Evolutionary conservation across 129 eudicot species (phyloP).

Genomic region (Ambrosia artemisiifolia): DNA sequence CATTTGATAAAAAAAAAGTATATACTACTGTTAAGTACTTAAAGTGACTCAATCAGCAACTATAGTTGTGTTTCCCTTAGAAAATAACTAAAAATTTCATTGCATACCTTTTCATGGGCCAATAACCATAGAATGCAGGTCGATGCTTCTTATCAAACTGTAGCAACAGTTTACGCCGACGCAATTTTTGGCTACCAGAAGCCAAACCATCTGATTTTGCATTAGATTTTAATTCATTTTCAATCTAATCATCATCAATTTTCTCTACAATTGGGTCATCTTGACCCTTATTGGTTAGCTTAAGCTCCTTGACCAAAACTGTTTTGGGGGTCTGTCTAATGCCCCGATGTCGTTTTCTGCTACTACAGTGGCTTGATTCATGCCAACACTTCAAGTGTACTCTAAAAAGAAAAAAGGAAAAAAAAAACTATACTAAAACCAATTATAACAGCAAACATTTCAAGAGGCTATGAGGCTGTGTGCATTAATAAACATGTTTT

Average conservation of each 20-base stretch:
- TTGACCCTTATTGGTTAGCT: conserved; percentile 59
- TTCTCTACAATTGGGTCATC: conserved; percentile 43
- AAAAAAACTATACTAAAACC: conserved; percentile 6
- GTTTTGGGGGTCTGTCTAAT: conserved; percentile 73
- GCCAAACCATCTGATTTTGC: conserved; percentile 26
- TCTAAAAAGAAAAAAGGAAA: too few species aligned
- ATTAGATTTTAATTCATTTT: conserved; percentile 33
- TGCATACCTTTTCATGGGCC: conserved; percentile 84
- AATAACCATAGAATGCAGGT: conserved; percentile 95
- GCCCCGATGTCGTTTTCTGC: conserved; percentile 69
- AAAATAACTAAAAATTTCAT: neutral
- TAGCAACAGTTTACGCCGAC: conserved; percentile 56
- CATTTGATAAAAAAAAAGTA: too few species aligned
- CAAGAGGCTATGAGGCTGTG: neutral
- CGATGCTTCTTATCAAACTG: conserved; percentile 92
- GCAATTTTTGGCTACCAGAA: conserved; percentile 26
- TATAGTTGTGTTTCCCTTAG: neutral
- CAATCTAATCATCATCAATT: conserved; percentile 45
- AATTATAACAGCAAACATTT: neutral
- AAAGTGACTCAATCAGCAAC: neutral
- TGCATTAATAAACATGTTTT: neutral
- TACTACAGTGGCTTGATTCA: conserved; percentile 36
- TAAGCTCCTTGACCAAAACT: conserved; percentile 68
- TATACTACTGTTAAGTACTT: too few species aligned
- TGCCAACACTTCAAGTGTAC: conserved; percentile 71